phyloP scores from a whole-genome alignment of 257 asterid species.

The Linderniella brevidens region DNA sequence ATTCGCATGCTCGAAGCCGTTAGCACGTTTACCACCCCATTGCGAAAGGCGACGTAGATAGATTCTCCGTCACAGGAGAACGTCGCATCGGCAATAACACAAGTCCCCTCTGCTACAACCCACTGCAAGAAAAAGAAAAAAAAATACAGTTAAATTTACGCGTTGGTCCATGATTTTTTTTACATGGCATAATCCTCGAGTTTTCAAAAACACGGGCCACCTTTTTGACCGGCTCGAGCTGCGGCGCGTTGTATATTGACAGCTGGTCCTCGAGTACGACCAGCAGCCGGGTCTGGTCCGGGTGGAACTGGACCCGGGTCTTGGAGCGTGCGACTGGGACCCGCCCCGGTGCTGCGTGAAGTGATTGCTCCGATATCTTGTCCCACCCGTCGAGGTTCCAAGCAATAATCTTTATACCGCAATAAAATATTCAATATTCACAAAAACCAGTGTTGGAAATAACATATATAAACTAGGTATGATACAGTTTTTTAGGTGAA shows the following conservation, averaged over 20 bases:
- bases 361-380: constrained; percentile 22
- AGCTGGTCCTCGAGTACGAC: constrained; percentile 39
- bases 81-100: constrained; percentile 43
- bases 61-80: constrained; percentile 49
- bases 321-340: constrained; percentile 24
- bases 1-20: constrained; percentile 23
- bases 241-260: constrained; percentile 35
- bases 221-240: constrained; percentile 40
- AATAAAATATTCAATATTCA: constrained; percentile 2
- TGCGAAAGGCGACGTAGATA: constrained; percentile 27
- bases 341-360: constrained; percentile 28
- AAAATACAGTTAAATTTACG: no score
- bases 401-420: constrained; percentile 25
- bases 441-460: no score
- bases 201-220: constrained; percentile 9
- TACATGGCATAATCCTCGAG: no score
- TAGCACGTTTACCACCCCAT: constrained; percentile 29
- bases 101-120: constrained; percentile 20
- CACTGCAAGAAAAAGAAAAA: constrained; percentile 21
- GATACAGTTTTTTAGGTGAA: no score
- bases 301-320: constrained; percentile 48
- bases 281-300: constrained; percentile 42
- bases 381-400: constrained; percentile 53
- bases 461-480: no score
- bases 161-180: no score